phyloP scores from a whole-genome alignment of 345 rosid genomes.

The Conringia planisiliqua region DNA sequence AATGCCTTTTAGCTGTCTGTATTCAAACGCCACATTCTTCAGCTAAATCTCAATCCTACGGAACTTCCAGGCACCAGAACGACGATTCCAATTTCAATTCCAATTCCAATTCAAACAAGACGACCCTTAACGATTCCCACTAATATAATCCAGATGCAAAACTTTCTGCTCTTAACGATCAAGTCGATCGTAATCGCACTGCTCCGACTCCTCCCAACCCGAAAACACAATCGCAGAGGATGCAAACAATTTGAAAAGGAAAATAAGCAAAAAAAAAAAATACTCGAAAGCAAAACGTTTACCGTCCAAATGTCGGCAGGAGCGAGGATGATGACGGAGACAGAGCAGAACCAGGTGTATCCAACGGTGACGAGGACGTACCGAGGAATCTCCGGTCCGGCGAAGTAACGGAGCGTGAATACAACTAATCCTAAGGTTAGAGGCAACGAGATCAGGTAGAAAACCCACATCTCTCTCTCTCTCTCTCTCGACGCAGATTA shows the following conservation, averaged over 20 bases:
- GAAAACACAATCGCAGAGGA: neutral
- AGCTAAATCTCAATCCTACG: neutral
- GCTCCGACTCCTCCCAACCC: neutral
- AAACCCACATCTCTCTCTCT: constrained; percentile 84
- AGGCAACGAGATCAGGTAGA: constrained; percentile 96
- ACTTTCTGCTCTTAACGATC: neutral
- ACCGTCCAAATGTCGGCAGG: constrained; percentile 99
- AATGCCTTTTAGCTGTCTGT: constrained; percentile 2
- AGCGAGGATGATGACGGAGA: constrained; percentile 92
- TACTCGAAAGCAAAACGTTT: neutral
- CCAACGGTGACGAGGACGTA: constrained; percentile 92
- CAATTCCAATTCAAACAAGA: constrained; percentile 10
- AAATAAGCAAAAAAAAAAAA: neutral
- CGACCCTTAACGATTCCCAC: neutral
- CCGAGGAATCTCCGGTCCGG: constrained; percentile 92
- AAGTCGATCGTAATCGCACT: neutral
- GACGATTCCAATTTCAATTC: neutral
- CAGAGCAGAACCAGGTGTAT: constrained; percentile 97
- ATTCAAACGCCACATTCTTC: neutral
- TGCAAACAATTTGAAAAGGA: neutral
- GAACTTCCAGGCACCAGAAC: constrained; percentile 2
- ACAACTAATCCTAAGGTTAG: constrained; percentile 91
- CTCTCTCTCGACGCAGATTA: constrained; percentile 19
- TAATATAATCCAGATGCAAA: neutral
- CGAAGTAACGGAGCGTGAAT: constrained; percentile 76